Evolutionary conservation across 1,284 basidiomycete genomes (phyloP).

Genomic region (Boletus mariae): DNA sequence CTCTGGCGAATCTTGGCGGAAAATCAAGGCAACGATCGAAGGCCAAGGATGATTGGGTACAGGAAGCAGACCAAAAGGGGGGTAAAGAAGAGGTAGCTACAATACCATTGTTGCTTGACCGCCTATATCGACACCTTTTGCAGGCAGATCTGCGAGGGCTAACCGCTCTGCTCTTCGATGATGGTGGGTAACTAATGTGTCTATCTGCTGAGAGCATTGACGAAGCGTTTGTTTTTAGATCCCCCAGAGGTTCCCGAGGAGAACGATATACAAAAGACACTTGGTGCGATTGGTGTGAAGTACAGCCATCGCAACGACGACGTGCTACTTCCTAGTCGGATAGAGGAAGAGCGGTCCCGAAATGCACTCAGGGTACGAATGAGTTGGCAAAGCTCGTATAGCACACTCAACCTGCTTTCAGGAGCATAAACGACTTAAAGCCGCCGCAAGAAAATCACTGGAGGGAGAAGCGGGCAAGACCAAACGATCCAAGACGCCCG

Average conservation of each 20-base stretch:
- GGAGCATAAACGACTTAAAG: conserved; percentile 31
- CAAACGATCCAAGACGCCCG: conserved; percentile 29
- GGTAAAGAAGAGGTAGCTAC: conserved; percentile 49
- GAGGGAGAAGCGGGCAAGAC: conserved; percentile 12
- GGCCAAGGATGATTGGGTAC: conserved; percentile 37
- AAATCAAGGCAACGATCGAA: conserved; percentile 40
- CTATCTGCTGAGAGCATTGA: neutral
- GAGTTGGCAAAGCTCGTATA: neutral
- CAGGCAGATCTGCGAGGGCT: conserved; percentile 60
- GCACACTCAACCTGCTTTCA: conserved; percentile 13
- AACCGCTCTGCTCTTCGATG: conserved; percentile 64
- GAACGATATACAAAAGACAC: conserved; percentile 51
- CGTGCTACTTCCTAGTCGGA: conserved; percentile 61
- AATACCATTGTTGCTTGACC: conserved; percentile 3
- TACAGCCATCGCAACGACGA: conserved; percentile 73
- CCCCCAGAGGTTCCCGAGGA: conserved; percentile 31
- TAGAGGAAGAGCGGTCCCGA: conserved; percentile 61
- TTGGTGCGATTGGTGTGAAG: conserved; percentile 57
- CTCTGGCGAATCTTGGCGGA: conserved; percentile 59
- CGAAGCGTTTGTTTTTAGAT: conserved; percentile 23
- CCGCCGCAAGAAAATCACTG: conserved; percentile 27
- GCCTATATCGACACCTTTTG: conserved; percentile 1
- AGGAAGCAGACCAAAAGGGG: conserved; percentile 50
- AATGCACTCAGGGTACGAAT: conserved; percentile 49
- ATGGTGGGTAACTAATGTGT: conserved; percentile 40